A percentile compares a stretch with the other conserved stretches of the same genome.
phyloP scores from a whole-genome alignment of 257 asterid species.

The Lycium ferocissimum region DNA sequence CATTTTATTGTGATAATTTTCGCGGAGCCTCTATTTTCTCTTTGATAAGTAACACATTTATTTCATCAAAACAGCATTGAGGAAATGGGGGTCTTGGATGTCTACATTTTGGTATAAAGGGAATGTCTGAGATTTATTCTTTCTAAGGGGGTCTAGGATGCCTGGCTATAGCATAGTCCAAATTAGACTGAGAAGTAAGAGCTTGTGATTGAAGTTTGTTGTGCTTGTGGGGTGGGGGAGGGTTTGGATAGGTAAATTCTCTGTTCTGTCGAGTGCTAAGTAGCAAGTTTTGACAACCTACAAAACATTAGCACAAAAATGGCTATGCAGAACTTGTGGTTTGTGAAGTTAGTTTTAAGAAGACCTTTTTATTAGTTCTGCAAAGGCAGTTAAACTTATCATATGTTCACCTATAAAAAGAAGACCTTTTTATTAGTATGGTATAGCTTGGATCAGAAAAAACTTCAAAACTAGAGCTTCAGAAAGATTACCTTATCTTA shows the following conservation, averaged over 20 bases:
- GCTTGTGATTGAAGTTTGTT: not conserved
- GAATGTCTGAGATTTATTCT: slow-evolving; percentile 2
- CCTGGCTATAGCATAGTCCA: not conserved
- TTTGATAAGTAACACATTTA: not conserved
- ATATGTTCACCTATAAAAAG: no score
- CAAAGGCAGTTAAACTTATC: no score
- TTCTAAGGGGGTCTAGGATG: not conserved
- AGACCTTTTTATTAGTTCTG: not conserved
- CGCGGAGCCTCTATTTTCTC: not conserved
- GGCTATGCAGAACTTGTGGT: not conserved
- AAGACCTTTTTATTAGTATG: slow-evolving; percentile 10
- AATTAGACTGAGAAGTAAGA: not conserved
- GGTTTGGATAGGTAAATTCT: slow-evolving; percentile 21
- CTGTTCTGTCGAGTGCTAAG: not conserved
- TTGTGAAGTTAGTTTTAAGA: slow-evolving; percentile 18
- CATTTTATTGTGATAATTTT: slow-evolving; percentile 28
- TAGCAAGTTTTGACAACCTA: slow-evolving; percentile 21
- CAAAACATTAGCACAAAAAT: not conserved
- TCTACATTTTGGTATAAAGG: slow-evolving; percentile 1
- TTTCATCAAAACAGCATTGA: slow-evolving; percentile 8
- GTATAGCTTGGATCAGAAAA: not conserved
- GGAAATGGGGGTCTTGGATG: not conserved
- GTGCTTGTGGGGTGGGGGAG: not conserved
- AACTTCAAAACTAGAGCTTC: slow-evolving; percentile 5
- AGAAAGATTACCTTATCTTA: slow-evolving; percentile 12